A percentile compares a stretch with the other conserved stretches of the same genome.
phyloP scores from a whole-genome alignment of 1,284 basidiomycete genomes.

The Schizopora paradoxa region DNA sequence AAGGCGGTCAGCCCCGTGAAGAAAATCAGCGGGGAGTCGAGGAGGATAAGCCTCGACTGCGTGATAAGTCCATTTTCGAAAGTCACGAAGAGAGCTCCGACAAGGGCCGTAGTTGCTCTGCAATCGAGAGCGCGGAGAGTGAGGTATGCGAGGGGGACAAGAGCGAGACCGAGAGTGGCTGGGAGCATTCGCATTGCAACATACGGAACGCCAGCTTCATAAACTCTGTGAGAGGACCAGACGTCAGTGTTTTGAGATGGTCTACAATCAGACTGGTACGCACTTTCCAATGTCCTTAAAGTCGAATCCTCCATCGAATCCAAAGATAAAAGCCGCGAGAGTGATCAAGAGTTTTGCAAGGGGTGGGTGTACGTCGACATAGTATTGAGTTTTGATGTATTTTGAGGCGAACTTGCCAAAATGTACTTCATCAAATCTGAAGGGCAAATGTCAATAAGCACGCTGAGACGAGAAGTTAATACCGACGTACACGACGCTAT shows the following conservation, averaged over 20 bases:
- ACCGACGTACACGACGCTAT: conserved; percentile 80
- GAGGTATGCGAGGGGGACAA: conserved; percentile 88
- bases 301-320: conserved; percentile 94
- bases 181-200: conserved; percentile 94
- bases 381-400: conserved; percentile 87
- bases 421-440: conserved; percentile 93
- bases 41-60: conserved; percentile 93
- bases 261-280: conserved; percentile 27
- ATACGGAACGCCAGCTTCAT: conserved; percentile 81
- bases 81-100: conserved; percentile 86
- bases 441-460: background rate
- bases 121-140: conserved; percentile 91
- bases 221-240: conserved; percentile 47
- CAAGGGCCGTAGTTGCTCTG: conserved; percentile 82
- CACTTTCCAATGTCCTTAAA: conserved; percentile 97
- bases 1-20: conserved; percentile 91
- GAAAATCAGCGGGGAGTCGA: conserved; percentile 96
- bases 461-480: background rate
- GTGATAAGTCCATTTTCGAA: conserved; percentile 97
- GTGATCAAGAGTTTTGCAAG: conserved; percentile 95
- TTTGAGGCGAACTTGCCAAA: conserved; percentile 94
- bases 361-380: conserved; percentile 97
- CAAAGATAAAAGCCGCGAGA: conserved; percentile 79
- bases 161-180: conserved; percentile 83
- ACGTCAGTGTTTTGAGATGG: conserved; percentile 11